Evolutionary conservation across 805 yeast genomes (phyloP).

Genomic region (Candida glaebosa): DNA sequence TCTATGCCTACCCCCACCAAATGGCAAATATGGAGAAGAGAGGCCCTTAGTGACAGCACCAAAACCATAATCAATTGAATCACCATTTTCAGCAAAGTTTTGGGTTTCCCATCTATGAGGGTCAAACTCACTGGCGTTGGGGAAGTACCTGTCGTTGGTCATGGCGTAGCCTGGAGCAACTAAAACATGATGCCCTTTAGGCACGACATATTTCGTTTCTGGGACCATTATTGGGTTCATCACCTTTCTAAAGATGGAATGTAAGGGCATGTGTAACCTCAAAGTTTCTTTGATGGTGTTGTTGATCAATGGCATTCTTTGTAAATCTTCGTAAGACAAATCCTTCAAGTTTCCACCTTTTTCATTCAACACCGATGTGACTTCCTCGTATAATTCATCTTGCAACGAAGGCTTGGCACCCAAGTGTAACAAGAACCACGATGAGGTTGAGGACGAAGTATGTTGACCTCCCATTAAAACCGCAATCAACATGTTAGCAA

Average conservation of each 20-base stretch:
- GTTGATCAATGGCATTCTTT: slow-evolving; percentile 75
- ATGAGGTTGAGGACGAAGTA: slow-evolving; percentile 92
- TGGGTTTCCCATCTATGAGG: slow-evolving; percentile 79
- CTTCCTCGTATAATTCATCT: slow-evolving; percentile 75
- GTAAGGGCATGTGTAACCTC: slow-evolving; percentile 95
- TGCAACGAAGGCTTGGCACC: slow-evolving; percentile 86
- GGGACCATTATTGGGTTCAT: slow-evolving; percentile 75
- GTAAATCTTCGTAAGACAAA: slow-evolving; percentile 77
- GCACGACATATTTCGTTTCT: slow-evolving; percentile 74
- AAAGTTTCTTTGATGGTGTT: slow-evolving; percentile 88
- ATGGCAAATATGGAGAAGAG: slow-evolving; percentile 91
- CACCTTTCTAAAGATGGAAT: slow-evolving; percentile 92
- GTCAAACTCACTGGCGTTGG: slow-evolving; percentile 65
- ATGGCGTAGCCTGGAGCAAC: slow-evolving; percentile 93
- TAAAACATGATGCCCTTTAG: slow-evolving; percentile 83
- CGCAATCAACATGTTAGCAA: slow-evolving; percentile 91
- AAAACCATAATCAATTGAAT: slow-evolving; percentile 87
- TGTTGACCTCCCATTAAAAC: slow-evolving; percentile 99
- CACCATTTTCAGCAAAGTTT: slow-evolving; percentile 20
- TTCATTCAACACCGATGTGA: slow-evolving; percentile 57
- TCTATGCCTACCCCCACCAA: slow-evolving; percentile 99
- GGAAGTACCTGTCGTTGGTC: slow-evolving; percentile 74
- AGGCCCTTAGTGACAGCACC: slow-evolving; percentile 97
- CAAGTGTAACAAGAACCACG: slow-evolving; percentile 90
- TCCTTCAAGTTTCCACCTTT: slow-evolving; percentile 46